Conservation (phyloP, 331 rosid species). For the Stylosanthes scabra region DNA sequence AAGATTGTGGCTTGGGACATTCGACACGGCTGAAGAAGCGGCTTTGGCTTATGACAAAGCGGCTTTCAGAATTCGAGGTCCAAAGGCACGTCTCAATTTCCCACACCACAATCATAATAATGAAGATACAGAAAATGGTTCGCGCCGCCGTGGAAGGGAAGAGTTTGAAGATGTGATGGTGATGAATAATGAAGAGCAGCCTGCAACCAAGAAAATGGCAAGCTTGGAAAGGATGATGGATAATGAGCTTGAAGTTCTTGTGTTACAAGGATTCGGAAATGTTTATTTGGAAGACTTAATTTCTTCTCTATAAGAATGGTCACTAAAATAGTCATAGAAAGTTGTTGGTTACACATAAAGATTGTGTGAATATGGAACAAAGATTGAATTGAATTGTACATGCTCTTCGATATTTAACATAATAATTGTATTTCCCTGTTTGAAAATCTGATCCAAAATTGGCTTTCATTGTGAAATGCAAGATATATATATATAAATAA, state of each 20-base stretch:
- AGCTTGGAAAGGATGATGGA: constrained; percentile 35
- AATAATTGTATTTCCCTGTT: too few relatives aligned
- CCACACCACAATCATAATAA: constrained; percentile 34
- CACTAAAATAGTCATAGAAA: not conserved
- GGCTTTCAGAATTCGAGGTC: constrained; percentile 71
- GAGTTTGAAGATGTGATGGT: constrained; percentile 9
- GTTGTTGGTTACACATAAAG: not conserved
- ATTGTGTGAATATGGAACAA: not conserved
- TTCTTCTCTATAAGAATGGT: constrained; percentile 46
- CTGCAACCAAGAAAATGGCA: constrained; percentile 45
- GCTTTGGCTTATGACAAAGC: constrained; percentile 83
- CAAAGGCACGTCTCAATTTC: constrained; percentile 65
- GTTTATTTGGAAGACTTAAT: constrained; percentile 71
- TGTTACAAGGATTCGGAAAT: constrained; percentile 74
- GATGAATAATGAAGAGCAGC: constrained; percentile 38
- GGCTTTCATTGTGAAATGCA: too few relatives aligned
- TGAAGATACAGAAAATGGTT: constrained; percentile 3
- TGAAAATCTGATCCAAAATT: too few relatives aligned
- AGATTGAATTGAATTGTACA: too few relatives aligned
- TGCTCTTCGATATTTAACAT: too few relatives aligned
- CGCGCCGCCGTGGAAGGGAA: constrained; percentile 42
- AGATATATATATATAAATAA: too few relatives aligned
- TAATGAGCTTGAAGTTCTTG: constrained; percentile 54
- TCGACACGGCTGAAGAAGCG: constrained; percentile 71
- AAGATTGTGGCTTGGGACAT: constrained; percentile 77